Evolutionary conservation across 257 asterid genomes (phyloP).

Genomic region (Catharanthus roseus): DNA sequence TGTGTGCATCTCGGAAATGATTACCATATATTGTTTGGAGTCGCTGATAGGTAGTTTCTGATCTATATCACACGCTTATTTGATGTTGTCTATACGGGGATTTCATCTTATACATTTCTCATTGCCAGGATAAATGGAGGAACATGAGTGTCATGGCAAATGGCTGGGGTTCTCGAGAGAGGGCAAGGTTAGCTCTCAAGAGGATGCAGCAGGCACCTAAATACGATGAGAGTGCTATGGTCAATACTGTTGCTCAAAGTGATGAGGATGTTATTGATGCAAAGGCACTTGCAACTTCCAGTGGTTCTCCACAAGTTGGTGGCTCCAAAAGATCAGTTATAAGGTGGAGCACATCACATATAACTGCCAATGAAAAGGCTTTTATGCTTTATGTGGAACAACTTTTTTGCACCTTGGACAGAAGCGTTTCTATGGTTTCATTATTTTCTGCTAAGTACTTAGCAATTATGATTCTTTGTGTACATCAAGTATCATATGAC

Average conservation of each 20-base stretch:
- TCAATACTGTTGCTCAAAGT: conserved; percentile 46
- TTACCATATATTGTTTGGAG: not conserved
- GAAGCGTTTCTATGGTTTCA: not conserved
- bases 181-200: conserved; percentile 67
- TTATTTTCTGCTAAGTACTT: not conserved
- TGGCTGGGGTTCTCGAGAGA: conserved; percentile 89
- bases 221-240: conserved; percentile 58
- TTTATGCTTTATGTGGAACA: not conserved
- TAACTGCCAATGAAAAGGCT: not conserved
- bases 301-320: conserved; percentile 65
- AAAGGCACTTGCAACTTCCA: conserved; percentile 50
- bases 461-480: not conserved
- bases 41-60: conserved; percentile 2
- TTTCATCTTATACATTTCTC: conserved; percentile 13
- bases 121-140: conserved; percentile 91
- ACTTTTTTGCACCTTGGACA: not conserved
- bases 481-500: not conserved
- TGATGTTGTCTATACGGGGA: not conserved
- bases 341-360: conserved; percentile 43
- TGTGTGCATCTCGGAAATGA: not conserved
- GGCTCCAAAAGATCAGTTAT: conserved; percentile 74
- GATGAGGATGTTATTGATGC: conserved; percentile 66
- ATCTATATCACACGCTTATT: not conserved
- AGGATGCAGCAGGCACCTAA: conserved; percentile 54
- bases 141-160: conserved; percentile 96